Base-by-base conservation (phyloP, 179 eudicot genomes). In the Corrigiola litoralis region DNA sequence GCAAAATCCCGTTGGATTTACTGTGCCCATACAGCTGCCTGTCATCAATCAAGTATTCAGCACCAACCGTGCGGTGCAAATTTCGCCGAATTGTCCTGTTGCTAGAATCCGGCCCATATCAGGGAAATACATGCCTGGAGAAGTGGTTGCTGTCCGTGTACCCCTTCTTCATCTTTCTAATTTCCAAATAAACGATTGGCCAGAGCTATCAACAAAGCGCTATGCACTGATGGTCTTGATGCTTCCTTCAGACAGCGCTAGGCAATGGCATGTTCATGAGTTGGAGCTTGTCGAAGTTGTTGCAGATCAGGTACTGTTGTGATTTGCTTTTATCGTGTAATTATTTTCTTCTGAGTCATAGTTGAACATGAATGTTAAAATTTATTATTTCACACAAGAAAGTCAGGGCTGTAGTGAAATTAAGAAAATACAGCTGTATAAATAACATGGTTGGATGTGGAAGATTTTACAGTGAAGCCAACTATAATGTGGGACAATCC, bases 251-350 rank as follows among this genome's bases (percentile, higher is more conserved):
- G 94, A 83, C 51, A 88, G 98, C 75, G 96, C 95, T 29, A 81
- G 98, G 67, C 87, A 84, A 75, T 90, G 97, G 98, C 98, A 80
- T 73, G 82, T 68, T 44, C 95, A 94, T 75, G 98, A 94, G 73
- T 61, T 90, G 82, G 98, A 94, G 67, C 97, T 94, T 52, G 98
- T 94, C 27, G 98, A 94, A 86, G 97, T 94, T 54, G 98, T 94
- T 60, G 98, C 98, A 16, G 98, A 92, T 71, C 98, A 90, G 98
- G 97, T n/a, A n/a, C n/a, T n/a, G n/a, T n/a, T n/a, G n/a, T n/a
- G n/a, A n/a, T 90, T 46, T 54, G 80, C 4, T 5, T 84, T 20
- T 42, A 12, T n/a, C 42, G 20, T 28, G 18, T 49, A 13, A 31
- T 45, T 38, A 0, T 28, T 48, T 36, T n/a, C n/a, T n/a, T n/a